Evolutionary conservation across 306 rosid genomes (phyloP), one percentile per base, ranked within the genome.

Genomic region (Argentina anserina): DNA sequence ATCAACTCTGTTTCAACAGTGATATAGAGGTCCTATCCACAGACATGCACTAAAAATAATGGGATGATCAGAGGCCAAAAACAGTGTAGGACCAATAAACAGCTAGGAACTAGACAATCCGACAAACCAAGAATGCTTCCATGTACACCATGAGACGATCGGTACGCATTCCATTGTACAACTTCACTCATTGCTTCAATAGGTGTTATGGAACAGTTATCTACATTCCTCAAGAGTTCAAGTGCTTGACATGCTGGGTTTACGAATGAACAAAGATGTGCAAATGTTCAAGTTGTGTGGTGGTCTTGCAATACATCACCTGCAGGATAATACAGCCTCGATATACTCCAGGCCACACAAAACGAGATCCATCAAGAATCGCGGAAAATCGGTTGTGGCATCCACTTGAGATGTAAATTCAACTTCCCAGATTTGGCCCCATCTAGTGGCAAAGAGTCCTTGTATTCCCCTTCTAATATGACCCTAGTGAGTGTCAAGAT

Each of bases 401-500:
- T 75, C 99, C 99, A 94, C 86, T 88, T 94, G 70, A 94, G 97
- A 70, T 87, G 85, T 84, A 94, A 65, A 56, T 87, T 91, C 84
- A 94, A 73, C 74, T 67, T 80, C 60, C 99, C 99, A 39, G 99
- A 88, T 78, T 88, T 94, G 15, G 96, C 92, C 66, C 86, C 90
- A 10, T 91, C 97, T 29, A 94, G 84, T 80, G 83, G 83, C 78
- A 85, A 89, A 28, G 86, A 74, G 20, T 91, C 97, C 71, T 86
- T 86, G 82, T 84, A 90, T 83, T 91, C 99, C 61, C 96, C 97
- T 65, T 94, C 97, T 76, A 94, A 13, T 56, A 91, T 85, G 47
- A 91, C 99, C 85, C 81, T 87, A 3, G 99, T 91, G 53, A 94
- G 96, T 21, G 97, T 91, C 81, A 94, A 45, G 82, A 90, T 91